Conservation (phyloP, 768 basidiomycete species). For the Tricholomella constricta region DNA sequence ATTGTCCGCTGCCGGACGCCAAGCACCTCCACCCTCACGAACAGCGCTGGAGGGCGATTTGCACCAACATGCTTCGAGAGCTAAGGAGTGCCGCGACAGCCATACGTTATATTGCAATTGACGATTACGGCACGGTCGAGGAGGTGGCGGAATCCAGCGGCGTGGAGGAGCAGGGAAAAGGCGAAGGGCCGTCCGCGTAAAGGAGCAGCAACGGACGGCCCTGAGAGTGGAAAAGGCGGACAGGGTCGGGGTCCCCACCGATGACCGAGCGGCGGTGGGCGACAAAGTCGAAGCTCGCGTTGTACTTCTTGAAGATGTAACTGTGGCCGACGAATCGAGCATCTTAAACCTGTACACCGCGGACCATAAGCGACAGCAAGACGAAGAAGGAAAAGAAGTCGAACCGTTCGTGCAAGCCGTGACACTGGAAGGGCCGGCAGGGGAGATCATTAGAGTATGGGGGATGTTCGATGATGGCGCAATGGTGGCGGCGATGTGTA, state of each 20-base stretch:
- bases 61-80: slow-evolving; percentile 1
- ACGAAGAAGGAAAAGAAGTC: neutral
- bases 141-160: neutral
- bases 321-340: neutral
- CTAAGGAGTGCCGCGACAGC: too few species aligned
- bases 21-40: slow-evolving; percentile 1
- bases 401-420: slow-evolving; percentile 25
- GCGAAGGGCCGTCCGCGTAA: slow-evolving; percentile 6
- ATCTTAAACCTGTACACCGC: slow-evolving; percentile 1
- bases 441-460: slow-evolving; percentile 15
- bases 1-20: neutral
- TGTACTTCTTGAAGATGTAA: neutral
- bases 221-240: neutral
- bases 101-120: neutral
- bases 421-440: slow-evolving; percentile 12
- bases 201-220: neutral
- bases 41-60: neutral
- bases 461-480: slow-evolving; percentile 32
- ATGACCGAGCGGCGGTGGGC: neutral
- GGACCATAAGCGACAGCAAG: neutral
- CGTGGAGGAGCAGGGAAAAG: slow-evolving; percentile 9
- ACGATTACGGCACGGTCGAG: neutral
- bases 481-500: slow-evolving; percentile 29
- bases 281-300: neutral
- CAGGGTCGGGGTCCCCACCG: neutral